Evolutionary conservation across 108 stramenopile genomes (phyloP).

Genomic region (Epithemia pelagica): DNA sequence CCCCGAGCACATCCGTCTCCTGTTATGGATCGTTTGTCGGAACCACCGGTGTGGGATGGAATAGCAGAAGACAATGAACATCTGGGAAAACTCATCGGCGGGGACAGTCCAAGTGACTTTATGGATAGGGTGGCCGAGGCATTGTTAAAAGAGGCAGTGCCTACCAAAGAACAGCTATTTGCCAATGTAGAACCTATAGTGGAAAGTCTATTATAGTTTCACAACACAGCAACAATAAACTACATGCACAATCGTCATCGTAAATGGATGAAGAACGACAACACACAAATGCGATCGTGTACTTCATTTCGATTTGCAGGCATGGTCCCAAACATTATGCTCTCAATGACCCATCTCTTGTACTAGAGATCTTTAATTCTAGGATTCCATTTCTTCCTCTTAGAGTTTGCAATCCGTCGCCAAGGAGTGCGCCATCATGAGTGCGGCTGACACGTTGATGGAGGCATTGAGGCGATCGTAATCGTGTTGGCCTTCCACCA

Average conservation of each 20-base stretch:
- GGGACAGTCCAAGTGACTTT: slow-evolving; percentile 50
- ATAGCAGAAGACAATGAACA: slow-evolving; percentile 12
- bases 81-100: slow-evolving; percentile 39
- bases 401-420: slow-evolving; percentile 1
- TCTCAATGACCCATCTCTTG: too few relatives aligned
- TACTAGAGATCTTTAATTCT: too few relatives aligned
- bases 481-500: slow-evolving; percentile 98
- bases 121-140: slow-evolving; percentile 74
- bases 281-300: too few relatives aligned
- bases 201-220: slow-evolving; percentile 55
- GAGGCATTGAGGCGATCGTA: slow-evolving; percentile 83
- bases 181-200: slow-evolving; percentile 61
- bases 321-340: too few relatives aligned
- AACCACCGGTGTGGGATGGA: slow-evolving; percentile 40
- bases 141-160: slow-evolving; percentile 49
- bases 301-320: too few relatives aligned
- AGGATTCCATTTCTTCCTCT: too few relatives aligned
- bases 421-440: slow-evolving; percentile 28
- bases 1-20: background rate
- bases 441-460: slow-evolving; percentile 69
- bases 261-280: too few relatives aligned
- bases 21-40: slow-evolving; percentile 18
- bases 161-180: slow-evolving; percentile 62
- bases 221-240: too few relatives aligned
- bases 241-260: too few relatives aligned